Evolutionary conservation across 306 rosid species (phyloP), one percentile per base, ranked within the genome.

Genomic region (Casuarina equisetifolia): DNA sequence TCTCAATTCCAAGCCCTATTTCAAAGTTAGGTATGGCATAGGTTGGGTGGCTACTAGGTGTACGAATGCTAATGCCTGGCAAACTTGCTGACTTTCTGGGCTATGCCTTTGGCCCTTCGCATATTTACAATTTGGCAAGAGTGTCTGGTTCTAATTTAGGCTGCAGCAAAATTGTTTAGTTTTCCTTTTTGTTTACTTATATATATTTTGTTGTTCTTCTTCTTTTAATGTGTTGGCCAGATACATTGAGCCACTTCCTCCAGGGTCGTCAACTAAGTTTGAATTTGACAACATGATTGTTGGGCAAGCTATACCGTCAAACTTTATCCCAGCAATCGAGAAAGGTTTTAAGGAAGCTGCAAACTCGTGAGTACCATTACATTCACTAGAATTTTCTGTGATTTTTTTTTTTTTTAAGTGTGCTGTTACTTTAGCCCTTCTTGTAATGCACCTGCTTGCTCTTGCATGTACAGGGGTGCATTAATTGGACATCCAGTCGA

Each of bases 291-390:
- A 95, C 90, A 36, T 87, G 78, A 89, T 95, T 82, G 96, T 92
- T 58, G 97, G 99, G 72, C 99, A 95, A 88, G 99, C 95, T 83
- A 81, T 95, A 81, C 97, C 99, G 45, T 92, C 99, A 63, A 85
- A 79, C 86, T 95, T 95, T 83, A 85, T 95, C 70, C 97, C 99
- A 63, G 97, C 97, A 59, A 95, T 95, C 36, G 99, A 92, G 84
- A 95, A 95, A 82, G 99, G 99, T 84, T 95, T 95, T 80, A 91
- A 79, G 82, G 99, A 95, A 91, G 99, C 97, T 46, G 97, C 97
- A 42, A 95, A 95, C 81, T 95, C 97, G 97, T 95, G 87, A 76
- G 97, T 85, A 38, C 71, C 59, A 43, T 69, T 48, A 25, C 72
- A 2, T 69, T 80, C 50, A 0, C 58, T 54, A 46, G 70, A 70